Conservation (phyloP, 139 green algal species). For the Coccomyxa sp. region DNA sequence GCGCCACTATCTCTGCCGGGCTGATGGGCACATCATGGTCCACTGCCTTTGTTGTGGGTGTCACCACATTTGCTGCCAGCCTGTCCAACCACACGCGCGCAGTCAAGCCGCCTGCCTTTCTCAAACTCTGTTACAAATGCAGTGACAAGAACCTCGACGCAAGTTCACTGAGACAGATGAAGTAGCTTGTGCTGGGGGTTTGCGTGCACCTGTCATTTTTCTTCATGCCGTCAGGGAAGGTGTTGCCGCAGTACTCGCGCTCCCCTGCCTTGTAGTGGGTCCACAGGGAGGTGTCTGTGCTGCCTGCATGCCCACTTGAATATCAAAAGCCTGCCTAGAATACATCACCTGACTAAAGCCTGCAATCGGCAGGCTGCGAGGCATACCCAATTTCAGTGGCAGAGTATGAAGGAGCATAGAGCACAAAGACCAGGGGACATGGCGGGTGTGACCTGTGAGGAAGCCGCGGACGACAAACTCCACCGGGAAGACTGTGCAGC, state of each 20-base stretch:
- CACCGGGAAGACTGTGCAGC: slow-evolving; percentile 93
- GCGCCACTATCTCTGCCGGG: slow-evolving; percentile 60
- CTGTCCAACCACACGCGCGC: not conserved
- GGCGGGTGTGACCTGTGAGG: slow-evolving; percentile 71
- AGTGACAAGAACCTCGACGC: too few relatives aligned
- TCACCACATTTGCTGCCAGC: slow-evolving; percentile 84
- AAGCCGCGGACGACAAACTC: slow-evolving; percentile 97
- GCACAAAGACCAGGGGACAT: too few relatives aligned
- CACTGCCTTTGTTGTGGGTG: slow-evolving; percentile 93
- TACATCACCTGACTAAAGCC: not conserved
- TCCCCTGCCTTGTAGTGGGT: slow-evolving; percentile 89
- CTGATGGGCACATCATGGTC: slow-evolving; percentile 90
- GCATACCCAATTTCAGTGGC: not conserved
- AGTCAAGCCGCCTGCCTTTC: too few relatives aligned
- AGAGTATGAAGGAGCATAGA: not conserved
- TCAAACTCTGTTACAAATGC: too few relatives aligned
- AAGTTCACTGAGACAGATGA: too few relatives aligned
- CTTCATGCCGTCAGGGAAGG: slow-evolving; percentile 86
- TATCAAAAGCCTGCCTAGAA: not conserved
- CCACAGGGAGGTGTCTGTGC: slow-evolving; percentile 95
- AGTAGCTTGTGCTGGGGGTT: too few relatives aligned
- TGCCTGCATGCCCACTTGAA: slow-evolving; percentile 49
- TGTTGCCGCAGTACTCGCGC: slow-evolving; percentile 93
- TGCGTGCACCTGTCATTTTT: slow-evolving; percentile 86
- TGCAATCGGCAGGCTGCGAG: not conserved